Conservation (phyloP, 2,329 filamentous ascomycete genomes). For the Aspergillus glaucus region DNA sequence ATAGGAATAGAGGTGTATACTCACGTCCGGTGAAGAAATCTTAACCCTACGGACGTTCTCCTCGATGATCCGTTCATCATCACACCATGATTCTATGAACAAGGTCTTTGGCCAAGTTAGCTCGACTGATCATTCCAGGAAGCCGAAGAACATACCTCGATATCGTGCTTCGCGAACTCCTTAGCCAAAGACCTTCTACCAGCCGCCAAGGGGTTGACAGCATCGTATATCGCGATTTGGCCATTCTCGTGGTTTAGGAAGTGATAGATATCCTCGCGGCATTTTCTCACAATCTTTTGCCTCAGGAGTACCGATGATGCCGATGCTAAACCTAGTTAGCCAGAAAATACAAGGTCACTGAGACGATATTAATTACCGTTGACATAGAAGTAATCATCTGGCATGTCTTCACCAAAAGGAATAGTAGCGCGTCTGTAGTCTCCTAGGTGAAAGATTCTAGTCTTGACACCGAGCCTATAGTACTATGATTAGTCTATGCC, state of each 20-base stretch:
- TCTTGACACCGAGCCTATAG: slow-evolving; percentile 85
- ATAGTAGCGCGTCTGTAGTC: slow-evolving; percentile 93
- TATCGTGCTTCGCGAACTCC: slow-evolving; percentile 96
- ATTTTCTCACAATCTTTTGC: slow-evolving; percentile 97
- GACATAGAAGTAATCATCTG: slow-evolving; percentile 96
- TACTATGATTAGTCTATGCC: slow-evolving; percentile 9
- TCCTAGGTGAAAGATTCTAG: slow-evolving; percentile 92
- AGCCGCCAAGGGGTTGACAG: slow-evolving; percentile 82
- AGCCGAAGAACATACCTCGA: slow-evolving; percentile 55
- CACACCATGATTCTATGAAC: slow-evolving; percentile 93
- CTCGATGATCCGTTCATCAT: slow-evolving; percentile 85
- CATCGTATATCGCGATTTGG: slow-evolving; percentile 97
- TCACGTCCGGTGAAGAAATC: slow-evolving; percentile 89
- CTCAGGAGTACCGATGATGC: slow-evolving; percentile 86
- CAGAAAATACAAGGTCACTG: neutral
- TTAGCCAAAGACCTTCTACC: slow-evolving; percentile 81
- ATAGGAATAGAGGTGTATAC: slow-evolving; percentile 22
- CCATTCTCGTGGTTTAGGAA: slow-evolving; percentile 97
- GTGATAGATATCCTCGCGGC: slow-evolving; percentile 90
- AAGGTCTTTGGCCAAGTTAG: slow-evolving; percentile 59
- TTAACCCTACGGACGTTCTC: slow-evolving; percentile 97
- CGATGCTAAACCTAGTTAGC: slow-evolving; percentile 49
- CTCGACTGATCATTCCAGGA: neutral
- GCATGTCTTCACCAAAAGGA: slow-evolving; percentile 74
- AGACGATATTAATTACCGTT: slow-evolving; percentile 51